phyloP scores from a whole-genome alignment of 202 grass and related monocot genomes.

The Dendrocalamus latiflorus region DNA sequence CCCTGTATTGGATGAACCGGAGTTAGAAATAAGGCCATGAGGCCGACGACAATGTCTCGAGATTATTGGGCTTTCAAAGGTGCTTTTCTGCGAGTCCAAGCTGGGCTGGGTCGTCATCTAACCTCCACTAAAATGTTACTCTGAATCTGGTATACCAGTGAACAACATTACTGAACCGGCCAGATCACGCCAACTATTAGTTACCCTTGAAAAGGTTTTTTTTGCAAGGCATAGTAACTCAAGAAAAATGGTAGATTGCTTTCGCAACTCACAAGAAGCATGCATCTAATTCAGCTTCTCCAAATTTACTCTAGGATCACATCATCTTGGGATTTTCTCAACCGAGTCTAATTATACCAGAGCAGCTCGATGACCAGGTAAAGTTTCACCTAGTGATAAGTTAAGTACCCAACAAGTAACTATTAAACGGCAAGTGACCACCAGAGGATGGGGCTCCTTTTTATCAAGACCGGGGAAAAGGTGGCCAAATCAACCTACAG shows the following conservation, averaged over 20 bases:
- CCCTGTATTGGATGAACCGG: too few relatives aligned
- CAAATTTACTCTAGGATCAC: not conserved
- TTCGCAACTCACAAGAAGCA: not conserved
- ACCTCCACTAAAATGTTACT: not conserved
- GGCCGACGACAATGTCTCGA: too few relatives aligned
- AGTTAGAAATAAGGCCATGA: not conserved
- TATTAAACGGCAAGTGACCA: conserved; percentile 26
- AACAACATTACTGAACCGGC: not conserved
- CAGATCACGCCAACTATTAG: not conserved
- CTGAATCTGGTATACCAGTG: not conserved
- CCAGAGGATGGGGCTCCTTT: not conserved
- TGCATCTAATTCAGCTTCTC: not conserved
- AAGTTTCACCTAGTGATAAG: not conserved
- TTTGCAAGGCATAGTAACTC: not conserved
- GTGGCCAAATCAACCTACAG: not conserved
- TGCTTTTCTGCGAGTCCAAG: not conserved
- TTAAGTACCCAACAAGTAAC: not conserved
- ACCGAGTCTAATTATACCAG: not conserved
- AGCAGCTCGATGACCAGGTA: too few relatives aligned
- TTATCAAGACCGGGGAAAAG: not conserved
- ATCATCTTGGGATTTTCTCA: not conserved
- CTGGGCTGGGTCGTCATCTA: not conserved
- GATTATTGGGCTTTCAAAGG: not conserved
- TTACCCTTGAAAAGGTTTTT: not conserved
- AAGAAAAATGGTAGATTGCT: not conserved